These are phyloP conservation scores for Cercospora citrullina DNA, from an alignment of 2,329 filamentous ascomycete species.

Conservation along the genomic window DNA sequence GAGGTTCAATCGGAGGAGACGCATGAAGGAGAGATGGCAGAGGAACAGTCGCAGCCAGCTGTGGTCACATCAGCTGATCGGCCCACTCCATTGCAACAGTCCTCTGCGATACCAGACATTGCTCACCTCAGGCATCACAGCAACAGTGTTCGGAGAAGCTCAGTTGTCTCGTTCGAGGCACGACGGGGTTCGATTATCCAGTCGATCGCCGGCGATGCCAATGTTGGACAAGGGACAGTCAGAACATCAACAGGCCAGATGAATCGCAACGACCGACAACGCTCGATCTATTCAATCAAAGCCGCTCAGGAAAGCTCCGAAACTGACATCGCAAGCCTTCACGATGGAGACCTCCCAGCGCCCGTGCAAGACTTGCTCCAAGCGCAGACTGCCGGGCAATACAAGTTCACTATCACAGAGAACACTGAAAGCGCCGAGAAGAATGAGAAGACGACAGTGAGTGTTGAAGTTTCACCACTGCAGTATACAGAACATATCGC, in stretches of 20 bases:
- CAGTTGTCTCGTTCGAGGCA: constrained; percentile 1
- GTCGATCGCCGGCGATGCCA: neutral
- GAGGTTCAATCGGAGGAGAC: neutral
- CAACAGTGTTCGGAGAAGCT: neutral
- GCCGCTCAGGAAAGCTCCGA: constrained; percentile 4
- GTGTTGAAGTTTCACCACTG: neutral
- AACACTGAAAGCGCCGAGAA: neutral
- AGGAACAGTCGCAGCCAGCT: neutral
- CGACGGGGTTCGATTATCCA: neutral
- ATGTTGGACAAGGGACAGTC: neutral
- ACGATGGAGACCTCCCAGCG: neutral
- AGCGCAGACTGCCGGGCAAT: constrained; percentile 1
- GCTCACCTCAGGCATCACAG: neutral
- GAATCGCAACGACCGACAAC: neutral
- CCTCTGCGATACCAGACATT: neutral
- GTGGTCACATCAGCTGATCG: neutral
- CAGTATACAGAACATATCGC: constrained; percentile 24
- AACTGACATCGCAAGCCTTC: neutral
- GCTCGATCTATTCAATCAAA: constrained; percentile 10
- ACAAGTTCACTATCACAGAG: constrained; percentile 8
- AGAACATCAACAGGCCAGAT: constrained; percentile 7
- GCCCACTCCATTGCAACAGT: neutral
- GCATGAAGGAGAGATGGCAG: neutral
- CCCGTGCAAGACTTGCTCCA: neutral
- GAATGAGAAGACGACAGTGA: neutral